phyloP scores from a whole-genome alignment of 306 rosid species.

The Malus fusca region DNA sequence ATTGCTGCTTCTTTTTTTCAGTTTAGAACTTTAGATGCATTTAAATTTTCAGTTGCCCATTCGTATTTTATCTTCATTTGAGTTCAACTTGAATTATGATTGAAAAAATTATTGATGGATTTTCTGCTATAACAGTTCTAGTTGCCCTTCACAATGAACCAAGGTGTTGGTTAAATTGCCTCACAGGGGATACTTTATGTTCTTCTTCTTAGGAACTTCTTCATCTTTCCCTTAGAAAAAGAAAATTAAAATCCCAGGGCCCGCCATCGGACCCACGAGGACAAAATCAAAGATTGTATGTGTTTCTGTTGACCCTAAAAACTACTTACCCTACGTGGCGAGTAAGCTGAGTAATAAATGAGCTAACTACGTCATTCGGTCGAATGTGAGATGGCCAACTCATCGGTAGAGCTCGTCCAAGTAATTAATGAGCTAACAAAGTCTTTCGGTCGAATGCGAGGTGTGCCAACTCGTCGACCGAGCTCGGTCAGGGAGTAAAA shows the following conservation, averaged over 20 bases:
- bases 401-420: too few relatives aligned
- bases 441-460: rapidly evolving
- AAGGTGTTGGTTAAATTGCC: neutral
- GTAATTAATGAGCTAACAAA: too few relatives aligned
- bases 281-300: constrained; percentile 86
- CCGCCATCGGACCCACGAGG: constrained; percentile 43
- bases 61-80: neutral
- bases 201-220: neutral
- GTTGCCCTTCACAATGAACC: constrained; percentile 19
- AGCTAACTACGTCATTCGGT: too few relatives aligned
- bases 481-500: too few relatives aligned
- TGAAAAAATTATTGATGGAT: neutral
- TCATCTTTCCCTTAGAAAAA: neutral
- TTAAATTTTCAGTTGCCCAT: neutral
- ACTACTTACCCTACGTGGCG: too few relatives aligned
- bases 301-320: neutral
- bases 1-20: constrained; percentile 9
- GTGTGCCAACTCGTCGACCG: too few relatives aligned
- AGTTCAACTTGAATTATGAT: constrained; percentile 3
- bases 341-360: too few relatives aligned
- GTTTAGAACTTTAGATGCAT: neutral
- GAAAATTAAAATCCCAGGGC: neutral
- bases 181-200: neutral
- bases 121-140: constrained; percentile 17
- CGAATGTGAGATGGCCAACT: too few relatives aligned